These are phyloP conservation scores for Kwoniella sp. DNA, from an alignment of 768 basidiomycete species.

Conservation along the genomic window DNA sequence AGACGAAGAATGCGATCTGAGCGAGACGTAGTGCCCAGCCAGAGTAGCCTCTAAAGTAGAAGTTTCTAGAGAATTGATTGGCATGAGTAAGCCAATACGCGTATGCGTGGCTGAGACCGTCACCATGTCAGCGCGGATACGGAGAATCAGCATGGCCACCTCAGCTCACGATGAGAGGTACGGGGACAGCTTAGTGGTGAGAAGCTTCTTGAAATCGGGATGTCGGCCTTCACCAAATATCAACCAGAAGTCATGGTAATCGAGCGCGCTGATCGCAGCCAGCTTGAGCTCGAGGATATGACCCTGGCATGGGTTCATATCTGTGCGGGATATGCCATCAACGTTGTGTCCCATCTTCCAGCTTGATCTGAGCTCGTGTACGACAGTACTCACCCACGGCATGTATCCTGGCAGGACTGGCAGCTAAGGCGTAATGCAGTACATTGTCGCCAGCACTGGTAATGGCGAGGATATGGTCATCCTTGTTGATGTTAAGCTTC, in stretches of 20 bases:
- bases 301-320: slow-evolving; percentile 57
- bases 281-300: slow-evolving; percentile 76
- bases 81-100: slow-evolving; percentile 70
- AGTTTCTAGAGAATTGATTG: slow-evolving; percentile 54
- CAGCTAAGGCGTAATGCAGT: slow-evolving; percentile 70
- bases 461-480: slow-evolving; percentile 68
- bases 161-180: slow-evolving; percentile 61
- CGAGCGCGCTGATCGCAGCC: slow-evolving; percentile 60
- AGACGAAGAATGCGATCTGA: slow-evolving; percentile 58
- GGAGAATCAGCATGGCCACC: too few relatives aligned
- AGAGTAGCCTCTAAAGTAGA: slow-evolving; percentile 67
- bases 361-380: neutral
- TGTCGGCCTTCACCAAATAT: slow-evolving; percentile 67
- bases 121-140: too few relatives aligned
- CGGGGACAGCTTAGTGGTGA: slow-evolving; percentile 63
- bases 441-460: slow-evolving; percentile 77
- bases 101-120: slow-evolving; percentile 55
- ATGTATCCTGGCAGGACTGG: slow-evolving; percentile 60
- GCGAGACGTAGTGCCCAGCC: slow-evolving; percentile 63
- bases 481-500: slow-evolving; percentile 57
- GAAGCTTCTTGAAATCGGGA: slow-evolving; percentile 58
- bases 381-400: slow-evolving; percentile 66
- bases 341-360: neutral
- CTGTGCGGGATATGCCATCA: slow-evolving; percentile 8
- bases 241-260: slow-evolving; percentile 61